Base-by-base conservation (phyloP, 1,139 yeast genomes). In the Eremothecium coryli region DNA sequence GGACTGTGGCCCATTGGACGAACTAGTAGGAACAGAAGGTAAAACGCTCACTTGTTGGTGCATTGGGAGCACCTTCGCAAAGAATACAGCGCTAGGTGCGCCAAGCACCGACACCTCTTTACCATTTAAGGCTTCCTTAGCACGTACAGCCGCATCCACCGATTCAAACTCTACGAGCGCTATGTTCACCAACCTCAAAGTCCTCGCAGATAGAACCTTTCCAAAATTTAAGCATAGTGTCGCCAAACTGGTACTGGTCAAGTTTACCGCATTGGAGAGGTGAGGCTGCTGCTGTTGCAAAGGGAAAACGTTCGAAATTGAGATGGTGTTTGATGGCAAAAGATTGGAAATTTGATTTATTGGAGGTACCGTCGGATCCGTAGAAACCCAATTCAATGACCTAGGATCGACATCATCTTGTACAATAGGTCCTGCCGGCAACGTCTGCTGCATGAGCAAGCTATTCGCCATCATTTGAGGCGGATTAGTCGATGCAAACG, bases 71-170 rank as follows among this genome's bases (percentile, higher is more conserved):
- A 78, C 65, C 49, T 73, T 75, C 3, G 85, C 88, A 64, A 78
- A 80, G 0, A 81, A 78, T 31, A 76, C 76, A 36, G 71, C 66
- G 51, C 82, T 70, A 18, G 72, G 66, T 29, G 68, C 65, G 1
- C 94, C 95, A 1, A 88, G 81, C 41, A 77, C 72, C 1, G 59
- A 54, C 26, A 90, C 66, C 52, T 88, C 96, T 46, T 78, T 75
- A 43, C 86, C 93, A 50, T 81, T 82, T 50, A 86, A 71, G 32
- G 68, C 73, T 4, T 82, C 80, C 50, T 78, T 78, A 32, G 94
- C 84, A 30, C 68, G 71, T 68, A 82, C 74, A 9, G 97, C 94
- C 26, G 76, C 65, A 31, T 84, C 95, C 10, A 81, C 62, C 24
- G 69, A 65, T 4, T 71, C 66, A 58, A 84, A 86, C 56, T 82